These are phyloP conservation scores for Cutaneotrichosporon sp. DNA, from an alignment of 1,284 basidiomycete genomes.

Conservation along the genomic window DNA sequence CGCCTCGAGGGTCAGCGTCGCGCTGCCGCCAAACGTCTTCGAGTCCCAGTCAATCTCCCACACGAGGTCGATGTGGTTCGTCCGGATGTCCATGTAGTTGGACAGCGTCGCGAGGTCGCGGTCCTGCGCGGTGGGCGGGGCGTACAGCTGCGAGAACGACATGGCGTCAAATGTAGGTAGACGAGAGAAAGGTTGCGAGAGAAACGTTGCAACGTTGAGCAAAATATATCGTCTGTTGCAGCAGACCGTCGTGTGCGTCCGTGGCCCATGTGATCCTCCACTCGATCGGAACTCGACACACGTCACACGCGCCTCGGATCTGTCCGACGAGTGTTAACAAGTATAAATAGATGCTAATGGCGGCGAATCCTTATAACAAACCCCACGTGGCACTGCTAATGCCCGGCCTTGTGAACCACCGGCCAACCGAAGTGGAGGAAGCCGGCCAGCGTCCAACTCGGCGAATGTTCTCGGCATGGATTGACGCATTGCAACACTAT, in stretches of 20 bases:
- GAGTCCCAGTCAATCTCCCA: slow-evolving; percentile 77
- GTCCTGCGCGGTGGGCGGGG: slow-evolving; percentile 17
- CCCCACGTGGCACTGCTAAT: no score
- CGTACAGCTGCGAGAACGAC: slow-evolving; percentile 32
- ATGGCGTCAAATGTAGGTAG: slow-evolving; percentile 16
- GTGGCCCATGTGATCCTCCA: slow-evolving; percentile 3
- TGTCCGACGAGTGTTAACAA: no score
- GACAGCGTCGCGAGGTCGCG: slow-evolving; percentile 69
- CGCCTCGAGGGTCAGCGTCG: slow-evolving; percentile 53
- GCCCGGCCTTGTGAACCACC: no score
- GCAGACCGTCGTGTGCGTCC: not conserved
- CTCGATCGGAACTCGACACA: not conserved
- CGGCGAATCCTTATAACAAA: no score
- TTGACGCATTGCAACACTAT: not conserved
- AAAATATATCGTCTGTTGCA: not conserved
- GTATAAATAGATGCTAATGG: no score
- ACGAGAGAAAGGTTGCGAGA: not conserved
- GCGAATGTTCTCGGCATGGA: not conserved
- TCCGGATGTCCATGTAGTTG: slow-evolving; percentile 67
- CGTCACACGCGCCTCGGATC: no score
- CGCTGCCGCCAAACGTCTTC: slow-evolving; percentile 66
- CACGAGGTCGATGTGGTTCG: slow-evolving; percentile 66
- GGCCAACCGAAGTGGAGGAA: not conserved
- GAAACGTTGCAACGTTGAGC: not conserved
- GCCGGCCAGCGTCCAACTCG: not conserved